Conservation (phyloP, 306 rosid genomes). For the Prinsepia uniflora region DNA sequence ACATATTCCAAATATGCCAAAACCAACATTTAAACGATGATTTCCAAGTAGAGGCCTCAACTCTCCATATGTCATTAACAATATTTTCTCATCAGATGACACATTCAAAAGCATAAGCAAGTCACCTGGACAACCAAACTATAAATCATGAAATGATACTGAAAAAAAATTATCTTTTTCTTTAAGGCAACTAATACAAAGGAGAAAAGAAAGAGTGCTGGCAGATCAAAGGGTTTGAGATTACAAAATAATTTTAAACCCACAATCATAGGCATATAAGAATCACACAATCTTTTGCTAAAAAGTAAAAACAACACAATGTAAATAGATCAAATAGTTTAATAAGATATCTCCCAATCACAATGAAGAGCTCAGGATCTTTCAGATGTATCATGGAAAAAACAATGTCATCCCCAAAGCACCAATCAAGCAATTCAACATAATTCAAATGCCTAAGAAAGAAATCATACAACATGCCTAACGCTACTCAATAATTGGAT, state of each 20-base stretch:
- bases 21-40: constrained; percentile 85
- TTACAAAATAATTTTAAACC: no score
- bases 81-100: constrained; percentile 65
- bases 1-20: background rate
- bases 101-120: constrained; percentile 74
- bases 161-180: background rate
- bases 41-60: constrained; percentile 97
- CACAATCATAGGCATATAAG: background rate
- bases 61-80: constrained; percentile 92
- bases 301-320: background rate
- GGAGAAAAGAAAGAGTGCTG: background rate
- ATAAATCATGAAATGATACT: constrained; percentile 2
- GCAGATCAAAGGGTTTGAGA: background rate
- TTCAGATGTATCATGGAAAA: no score
- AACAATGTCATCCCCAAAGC: background rate
- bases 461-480: background rate
- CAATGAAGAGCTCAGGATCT: constrained; percentile 5
- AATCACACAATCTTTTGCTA: background rate
- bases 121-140: constrained; percentile 56
- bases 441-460: background rate
- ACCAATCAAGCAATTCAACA: background rate
- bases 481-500: background rate
- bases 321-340: background rate
- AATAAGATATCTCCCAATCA: constrained; percentile 6
- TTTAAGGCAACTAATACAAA: background rate